Evolutionary conservation across 768 basidiomycete species (phyloP).

Genomic region (Serendipita indica): DNA sequence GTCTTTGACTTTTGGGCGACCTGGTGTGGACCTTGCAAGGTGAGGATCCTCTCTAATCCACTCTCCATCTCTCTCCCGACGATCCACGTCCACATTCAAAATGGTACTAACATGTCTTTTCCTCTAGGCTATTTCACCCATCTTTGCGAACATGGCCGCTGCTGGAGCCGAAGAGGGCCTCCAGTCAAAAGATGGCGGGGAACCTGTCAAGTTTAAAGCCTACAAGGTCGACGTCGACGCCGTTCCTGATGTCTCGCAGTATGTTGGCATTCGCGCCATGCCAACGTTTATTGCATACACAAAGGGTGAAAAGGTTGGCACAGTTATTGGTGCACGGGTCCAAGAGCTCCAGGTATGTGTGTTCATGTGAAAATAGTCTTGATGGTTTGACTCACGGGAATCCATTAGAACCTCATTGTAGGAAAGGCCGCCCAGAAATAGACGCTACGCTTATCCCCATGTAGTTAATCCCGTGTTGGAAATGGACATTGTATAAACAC

Average conservation of each 20-base stretch:
- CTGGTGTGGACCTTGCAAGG: conserved; percentile 17
- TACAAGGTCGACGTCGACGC: conserved; percentile 19
- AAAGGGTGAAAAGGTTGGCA: conserved; percentile 15
- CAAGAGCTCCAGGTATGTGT: no score
- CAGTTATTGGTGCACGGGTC: conserved; percentile 13
- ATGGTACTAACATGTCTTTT: no score
- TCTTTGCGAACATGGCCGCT: conserved; percentile 1
- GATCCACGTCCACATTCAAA: no score
- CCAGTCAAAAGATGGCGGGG: no score
- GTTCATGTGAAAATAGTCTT: no score
- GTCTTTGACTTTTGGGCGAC: conserved; percentile 19
- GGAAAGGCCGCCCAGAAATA: no score
- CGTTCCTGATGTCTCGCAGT: conserved; percentile 9
- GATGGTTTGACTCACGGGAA: no score
- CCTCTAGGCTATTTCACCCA: neutral
- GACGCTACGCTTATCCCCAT: no score
- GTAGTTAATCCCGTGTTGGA: no score
- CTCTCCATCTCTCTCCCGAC: conserved; percentile 11
- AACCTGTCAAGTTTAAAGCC: conserved; percentile 15
- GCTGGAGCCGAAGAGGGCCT: no score
- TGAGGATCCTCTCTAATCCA: conserved; percentile 17
- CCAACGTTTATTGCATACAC: conserved; percentile 16
- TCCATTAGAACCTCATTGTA: no score
- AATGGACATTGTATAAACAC: no score
- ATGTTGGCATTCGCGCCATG: conserved; percentile 12